Percentiles rank a stretch among this genome's conserved stretches.
These are phyloP conservation scores for Hirschioporus abietinus DNA, from an alignment of 768 basidiomycete genomes.

Conservation along the genomic window DNA sequence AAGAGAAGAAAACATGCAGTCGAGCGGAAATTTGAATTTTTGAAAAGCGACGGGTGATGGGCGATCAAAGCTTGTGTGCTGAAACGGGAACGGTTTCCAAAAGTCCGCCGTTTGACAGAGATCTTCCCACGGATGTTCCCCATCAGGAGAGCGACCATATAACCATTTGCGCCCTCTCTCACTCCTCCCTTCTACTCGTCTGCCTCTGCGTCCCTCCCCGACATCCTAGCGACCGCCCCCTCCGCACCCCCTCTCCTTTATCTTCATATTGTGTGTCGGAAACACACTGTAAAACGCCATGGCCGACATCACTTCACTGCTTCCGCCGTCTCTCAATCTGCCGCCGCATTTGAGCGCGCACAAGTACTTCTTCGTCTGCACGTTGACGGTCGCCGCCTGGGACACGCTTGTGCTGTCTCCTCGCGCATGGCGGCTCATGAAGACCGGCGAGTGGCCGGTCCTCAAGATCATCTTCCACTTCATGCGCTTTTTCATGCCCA, in stretches of 20 bases:
- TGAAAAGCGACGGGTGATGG: not conserved
- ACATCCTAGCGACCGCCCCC: not conserved
- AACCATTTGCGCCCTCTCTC: not conserved
- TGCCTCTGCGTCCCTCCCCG: not conserved
- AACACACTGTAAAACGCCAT: not conserved
- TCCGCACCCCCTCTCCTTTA: not conserved
- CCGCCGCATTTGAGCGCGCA: conserved; percentile 77
- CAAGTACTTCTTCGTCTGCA: conserved; percentile 89
- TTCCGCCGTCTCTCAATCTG: conserved; percentile 68
- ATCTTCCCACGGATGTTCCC: not conserved
- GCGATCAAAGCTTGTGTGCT: not conserved
- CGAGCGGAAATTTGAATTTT: not conserved
- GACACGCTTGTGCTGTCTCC: conserved; percentile 83
- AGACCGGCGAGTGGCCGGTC: conserved; percentile 60
- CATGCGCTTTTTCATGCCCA: conserved; percentile 69
- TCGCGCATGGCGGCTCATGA: conserved; percentile 66
- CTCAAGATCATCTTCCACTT: conserved; percentile 77
- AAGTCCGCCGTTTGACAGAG: not conserved
- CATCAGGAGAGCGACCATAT: not conserved
- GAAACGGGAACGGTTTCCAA: conserved; percentile 1
- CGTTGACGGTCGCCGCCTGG: conserved; percentile 86
- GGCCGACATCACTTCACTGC: conserved; percentile 7
- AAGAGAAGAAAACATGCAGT: not conserved
- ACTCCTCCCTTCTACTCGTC: not conserved
- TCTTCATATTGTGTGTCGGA: not conserved